Percentiles rank a stretch among this genome's conserved stretches.
Evolutionary conservation across 768 basidiomycete genomes (phyloP).

Genomic region (Pholiota microspora): DNA sequence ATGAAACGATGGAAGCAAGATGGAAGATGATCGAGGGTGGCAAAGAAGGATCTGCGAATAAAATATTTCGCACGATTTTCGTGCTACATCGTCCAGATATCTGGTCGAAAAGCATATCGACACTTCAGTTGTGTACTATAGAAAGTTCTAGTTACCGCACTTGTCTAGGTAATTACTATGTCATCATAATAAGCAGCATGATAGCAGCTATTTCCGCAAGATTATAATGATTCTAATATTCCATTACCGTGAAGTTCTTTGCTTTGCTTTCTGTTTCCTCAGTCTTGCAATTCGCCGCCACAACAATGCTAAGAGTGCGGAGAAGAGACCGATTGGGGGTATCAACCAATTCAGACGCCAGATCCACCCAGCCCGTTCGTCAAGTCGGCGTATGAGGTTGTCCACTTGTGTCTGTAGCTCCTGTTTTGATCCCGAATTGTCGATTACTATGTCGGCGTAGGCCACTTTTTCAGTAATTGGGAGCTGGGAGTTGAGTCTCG

Average conservation of each 20-base stretch:
- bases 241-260: neutral
- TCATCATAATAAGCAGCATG: too few relatives aligned
- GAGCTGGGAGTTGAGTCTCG: slow-evolving; percentile 79
- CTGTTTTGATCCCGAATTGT: slow-evolving; percentile 77
- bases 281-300: slow-evolving; percentile 19
- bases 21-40: too few relatives aligned
- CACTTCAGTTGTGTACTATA: too few relatives aligned
- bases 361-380: slow-evolving; percentile 48
- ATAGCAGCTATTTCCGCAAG: too few relatives aligned
- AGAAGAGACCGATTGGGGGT: slow-evolving; percentile 52
- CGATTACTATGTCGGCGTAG: slow-evolving; percentile 86
- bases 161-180: neutral
- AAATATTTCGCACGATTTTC: too few relatives aligned
- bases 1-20: too few relatives aligned
- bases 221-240: too few relatives aligned
- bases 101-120: too few relatives aligned
- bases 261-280: neutral
- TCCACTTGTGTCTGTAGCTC: slow-evolving; percentile 63
- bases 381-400: slow-evolving; percentile 40
- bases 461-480: slow-evolving; percentile 73
- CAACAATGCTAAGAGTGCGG: slow-evolving; percentile 31
- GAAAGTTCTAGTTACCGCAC: too few relatives aligned
- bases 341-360: slow-evolving; percentile 64
- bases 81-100: too few relatives aligned
- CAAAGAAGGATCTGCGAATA: too few relatives aligned